Evolutionary conservation across 306 rosid species (phyloP).

Genomic region (Rosa rugosa): DNA sequence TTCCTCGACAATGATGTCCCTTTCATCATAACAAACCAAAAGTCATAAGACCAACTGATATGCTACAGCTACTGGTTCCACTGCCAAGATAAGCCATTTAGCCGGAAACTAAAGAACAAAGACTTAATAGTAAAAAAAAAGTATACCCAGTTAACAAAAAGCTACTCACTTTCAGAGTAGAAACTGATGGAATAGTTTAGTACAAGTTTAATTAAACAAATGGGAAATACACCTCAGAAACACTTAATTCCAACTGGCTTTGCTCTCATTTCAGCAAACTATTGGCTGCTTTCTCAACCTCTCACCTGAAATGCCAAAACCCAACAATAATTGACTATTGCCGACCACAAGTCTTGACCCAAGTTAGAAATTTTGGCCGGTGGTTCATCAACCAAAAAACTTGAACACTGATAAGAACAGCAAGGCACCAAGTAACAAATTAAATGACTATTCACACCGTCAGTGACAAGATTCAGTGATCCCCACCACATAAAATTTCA

Average conservation of each 20-base stretch:
- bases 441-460: neutral
- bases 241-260: conserved; percentile 14
- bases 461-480: neutral
- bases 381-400: neutral
- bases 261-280: neutral
- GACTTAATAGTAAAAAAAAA: neutral
- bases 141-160: neutral
- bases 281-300: neutral
- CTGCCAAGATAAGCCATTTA: conserved; percentile 13
- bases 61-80: conserved; percentile 14
- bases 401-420: neutral
- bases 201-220: neutral
- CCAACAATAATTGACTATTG: conserved; percentile 14
- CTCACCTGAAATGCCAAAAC: conserved; percentile 8
- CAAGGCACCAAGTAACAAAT: neutral
- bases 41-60: conserved; percentile 1
- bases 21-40: conserved; percentile 31
- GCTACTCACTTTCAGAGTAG: neutral
- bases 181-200: neutral
- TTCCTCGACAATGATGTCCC: conserved; percentile 31
- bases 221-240: neutral
- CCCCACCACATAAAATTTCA: neutral
- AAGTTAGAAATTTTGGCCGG: neutral
- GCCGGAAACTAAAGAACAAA: conserved; percentile 6
- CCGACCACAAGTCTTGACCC: conserved; percentile 4